These are phyloP conservation scores for Melastoma candidum DNA, from an alignment of 441 rosid species.

Conservation along the genomic window DNA sequence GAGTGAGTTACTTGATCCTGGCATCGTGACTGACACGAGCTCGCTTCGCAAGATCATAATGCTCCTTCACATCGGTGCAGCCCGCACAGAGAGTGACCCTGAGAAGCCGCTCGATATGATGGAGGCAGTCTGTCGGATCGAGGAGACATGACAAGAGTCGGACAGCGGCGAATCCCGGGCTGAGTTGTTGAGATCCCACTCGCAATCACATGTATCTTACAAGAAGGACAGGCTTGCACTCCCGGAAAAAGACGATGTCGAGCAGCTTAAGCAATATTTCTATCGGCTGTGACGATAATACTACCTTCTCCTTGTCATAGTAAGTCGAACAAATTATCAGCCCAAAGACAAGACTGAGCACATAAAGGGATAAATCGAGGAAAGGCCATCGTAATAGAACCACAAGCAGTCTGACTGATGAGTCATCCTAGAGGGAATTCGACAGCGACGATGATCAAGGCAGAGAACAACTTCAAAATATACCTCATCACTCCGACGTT, in stretches of 20 bases:
- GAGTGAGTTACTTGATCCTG: conserved; percentile 49
- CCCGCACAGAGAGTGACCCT: conserved; percentile 40
- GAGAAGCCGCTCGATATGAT: conserved; percentile 31
- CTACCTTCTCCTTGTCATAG: conserved; percentile 6
- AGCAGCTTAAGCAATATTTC: conserved; percentile 3
- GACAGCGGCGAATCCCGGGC: conserved; percentile 8
- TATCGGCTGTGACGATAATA: conserved; percentile 3
- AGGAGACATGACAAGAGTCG: conserved; percentile 17
- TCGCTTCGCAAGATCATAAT: conserved; percentile 27
- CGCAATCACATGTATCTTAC: background rate
- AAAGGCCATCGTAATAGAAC: too few species aligned
- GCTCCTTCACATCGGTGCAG: conserved; percentile 44
- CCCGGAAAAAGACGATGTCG: conserved; percentile 1
- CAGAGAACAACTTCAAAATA: too few species aligned
- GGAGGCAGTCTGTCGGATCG: conserved; percentile 39
- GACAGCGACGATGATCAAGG: too few species aligned
- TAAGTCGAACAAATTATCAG: background rate
- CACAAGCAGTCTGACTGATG: too few species aligned
- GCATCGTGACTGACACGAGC: conserved; percentile 25
- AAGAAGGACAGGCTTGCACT: conserved; percentile 1
- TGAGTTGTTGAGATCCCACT: conserved; percentile 2
- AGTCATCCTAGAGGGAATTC: too few species aligned
- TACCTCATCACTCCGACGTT: too few species aligned
- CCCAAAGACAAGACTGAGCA: too few species aligned
- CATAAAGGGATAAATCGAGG: too few species aligned